phyloP scores from a whole-genome alignment of 352 stramenopile species.

The Phytophthora citricola region DNA sequence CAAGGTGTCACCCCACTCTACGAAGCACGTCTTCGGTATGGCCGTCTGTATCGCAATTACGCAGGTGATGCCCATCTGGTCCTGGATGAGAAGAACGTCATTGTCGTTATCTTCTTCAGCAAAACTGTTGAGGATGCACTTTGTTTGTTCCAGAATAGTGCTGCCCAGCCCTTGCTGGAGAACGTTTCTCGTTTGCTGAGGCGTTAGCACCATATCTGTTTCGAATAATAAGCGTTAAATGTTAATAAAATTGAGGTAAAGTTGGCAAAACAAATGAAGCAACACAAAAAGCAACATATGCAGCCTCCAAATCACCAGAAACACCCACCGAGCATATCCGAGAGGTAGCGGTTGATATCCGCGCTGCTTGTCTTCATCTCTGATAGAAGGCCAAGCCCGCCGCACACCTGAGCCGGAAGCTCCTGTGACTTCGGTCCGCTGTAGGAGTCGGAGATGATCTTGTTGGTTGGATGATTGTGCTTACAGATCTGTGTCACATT shows the following conservation, averaged over 20 bases:
- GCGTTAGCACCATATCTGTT: slow-evolving; percentile 9
- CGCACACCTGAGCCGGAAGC: not conserved
- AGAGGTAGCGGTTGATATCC: slow-evolving; percentile 10
- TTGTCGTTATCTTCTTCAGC: slow-evolving; percentile 4
- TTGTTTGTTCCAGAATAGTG: not conserved
- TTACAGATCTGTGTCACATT: not conserved
- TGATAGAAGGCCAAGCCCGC: not conserved
- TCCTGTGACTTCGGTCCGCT: not conserved
- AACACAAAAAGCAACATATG: not conserved
- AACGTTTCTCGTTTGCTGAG: slow-evolving; percentile 19
- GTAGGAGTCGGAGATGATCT: not conserved
- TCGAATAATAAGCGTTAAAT: not conserved
- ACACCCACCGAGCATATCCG: slow-evolving; percentile 10
- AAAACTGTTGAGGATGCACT: slow-evolving; percentile 10
- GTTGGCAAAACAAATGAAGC: not conserved
- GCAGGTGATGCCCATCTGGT: slow-evolving; percentile 1
- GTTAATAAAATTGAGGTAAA: not conserved
- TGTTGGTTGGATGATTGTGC: not conserved
- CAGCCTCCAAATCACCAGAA: not conserved
- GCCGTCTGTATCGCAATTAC: not conserved
- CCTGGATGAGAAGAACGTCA: not conserved
- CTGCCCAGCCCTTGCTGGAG: slow-evolving; percentile 5
- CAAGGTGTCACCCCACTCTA: not conserved
- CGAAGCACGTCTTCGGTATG: not conserved
- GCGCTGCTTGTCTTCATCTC: slow-evolving; percentile 8